A percentile compares a stretch with the other conserved stretches of the same genome.
phyloP scores from a whole-genome alignment of 192 early-diverging fungal genomes.

The Rhizophagus sp. region DNA sequence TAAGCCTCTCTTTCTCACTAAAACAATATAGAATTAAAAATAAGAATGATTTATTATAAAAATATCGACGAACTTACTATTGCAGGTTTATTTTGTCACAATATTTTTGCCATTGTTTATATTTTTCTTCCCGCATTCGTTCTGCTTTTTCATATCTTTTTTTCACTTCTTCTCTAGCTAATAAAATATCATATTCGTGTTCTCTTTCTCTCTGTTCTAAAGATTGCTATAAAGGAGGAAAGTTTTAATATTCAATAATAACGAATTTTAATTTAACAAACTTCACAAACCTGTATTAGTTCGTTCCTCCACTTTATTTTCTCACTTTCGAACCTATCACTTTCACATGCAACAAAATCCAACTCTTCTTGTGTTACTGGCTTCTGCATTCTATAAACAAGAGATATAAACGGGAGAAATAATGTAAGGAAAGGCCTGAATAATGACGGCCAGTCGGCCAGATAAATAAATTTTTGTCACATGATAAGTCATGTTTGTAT shows the following conservation, averaged over 20 bases:
- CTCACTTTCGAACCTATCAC: background rate
- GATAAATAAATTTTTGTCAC: background rate
- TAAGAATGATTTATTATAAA: background rate
- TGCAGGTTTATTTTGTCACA: background rate
- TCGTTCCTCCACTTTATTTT: background rate
- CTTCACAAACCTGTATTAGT: background rate
- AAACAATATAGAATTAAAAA: background rate
- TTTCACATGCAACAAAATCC: background rate
- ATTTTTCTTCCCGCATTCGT: background rate
- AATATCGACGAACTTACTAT: background rate
- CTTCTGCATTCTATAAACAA: background rate
- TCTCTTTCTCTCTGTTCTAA: background rate
- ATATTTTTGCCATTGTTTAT: background rate
- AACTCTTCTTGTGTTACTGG: background rate
- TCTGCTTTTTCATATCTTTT: background rate
- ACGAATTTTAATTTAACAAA: background rate
- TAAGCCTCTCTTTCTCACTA: slow-evolving; percentile 6
- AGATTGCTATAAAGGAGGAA: background rate
- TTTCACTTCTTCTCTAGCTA: background rate
- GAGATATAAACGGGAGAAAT: background rate
- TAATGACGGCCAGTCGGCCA: too few species aligned
- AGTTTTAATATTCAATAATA: background rate
- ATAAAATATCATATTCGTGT: background rate
- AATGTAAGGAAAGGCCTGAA: background rate
- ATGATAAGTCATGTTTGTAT: background rate